A percentile compares a stretch with the other conserved stretches of the same genome.
These are phyloP conservation scores for Fusarium chuoi DNA, from an alignment of 2,329 filamentous ascomycete species.

Conservation along the genomic window DNA sequence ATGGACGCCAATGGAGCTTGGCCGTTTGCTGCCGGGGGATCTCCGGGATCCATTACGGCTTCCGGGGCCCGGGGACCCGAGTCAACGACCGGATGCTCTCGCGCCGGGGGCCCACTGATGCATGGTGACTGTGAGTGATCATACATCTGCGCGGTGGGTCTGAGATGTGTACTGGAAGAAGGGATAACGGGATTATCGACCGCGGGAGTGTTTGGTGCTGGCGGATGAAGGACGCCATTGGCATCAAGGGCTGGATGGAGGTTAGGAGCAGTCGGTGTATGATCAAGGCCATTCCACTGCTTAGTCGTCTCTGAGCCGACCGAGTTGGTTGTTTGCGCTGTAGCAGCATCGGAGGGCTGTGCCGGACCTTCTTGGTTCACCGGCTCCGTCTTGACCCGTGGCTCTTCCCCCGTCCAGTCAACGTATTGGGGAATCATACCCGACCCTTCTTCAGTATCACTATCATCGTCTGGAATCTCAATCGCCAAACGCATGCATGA, in stretches of 20 bases:
- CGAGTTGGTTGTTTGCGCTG: no score
- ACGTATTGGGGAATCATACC: not conserved
- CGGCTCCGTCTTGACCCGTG: not conserved
- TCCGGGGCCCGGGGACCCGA: not conserved
- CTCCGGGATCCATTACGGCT: not conserved
- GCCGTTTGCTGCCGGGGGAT: accelerated
- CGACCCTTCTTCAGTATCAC: not conserved
- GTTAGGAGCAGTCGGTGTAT: not conserved
- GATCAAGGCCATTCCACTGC: not conserved
- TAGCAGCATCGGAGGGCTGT: not conserved
- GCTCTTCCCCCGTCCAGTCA: not conserved
- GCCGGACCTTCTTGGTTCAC: not conserved
- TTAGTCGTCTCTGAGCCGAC: accelerated
- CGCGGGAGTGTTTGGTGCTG: accelerated
- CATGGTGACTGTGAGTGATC: no score
- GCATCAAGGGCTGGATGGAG: accelerated
- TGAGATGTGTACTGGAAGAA: not conserved
- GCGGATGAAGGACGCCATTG: not conserved
- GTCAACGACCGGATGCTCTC: not conserved
- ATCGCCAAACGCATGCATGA: not conserved
- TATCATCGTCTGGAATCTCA: not conserved
- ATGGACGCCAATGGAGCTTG: accelerated
- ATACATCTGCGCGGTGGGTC: accelerated
- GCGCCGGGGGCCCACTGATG: accelerated
- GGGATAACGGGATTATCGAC: accelerated